Evolutionary conservation across 441 rosid genomes (phyloP).

Genomic region (Gossypium schwendimanii): DNA sequence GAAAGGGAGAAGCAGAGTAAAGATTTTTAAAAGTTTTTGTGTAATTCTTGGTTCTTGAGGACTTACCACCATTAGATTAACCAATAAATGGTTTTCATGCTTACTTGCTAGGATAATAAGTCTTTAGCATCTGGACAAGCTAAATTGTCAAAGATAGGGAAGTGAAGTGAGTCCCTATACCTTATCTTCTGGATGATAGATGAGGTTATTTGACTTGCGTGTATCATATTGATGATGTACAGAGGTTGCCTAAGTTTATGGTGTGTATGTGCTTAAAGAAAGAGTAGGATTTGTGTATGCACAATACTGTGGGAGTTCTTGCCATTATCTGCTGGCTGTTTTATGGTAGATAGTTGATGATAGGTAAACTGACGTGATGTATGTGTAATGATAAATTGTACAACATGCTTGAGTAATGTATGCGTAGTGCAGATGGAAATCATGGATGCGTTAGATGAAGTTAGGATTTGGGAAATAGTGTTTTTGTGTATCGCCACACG

Average conservation of each 20-base stretch:
- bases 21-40: too few species aligned
- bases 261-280: neutral
- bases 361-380: neutral
- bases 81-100: neutral
- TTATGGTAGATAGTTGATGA: neutral
- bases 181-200: neutral
- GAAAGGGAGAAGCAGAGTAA: neutral
- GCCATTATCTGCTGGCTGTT: neutral
- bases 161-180: neutral
- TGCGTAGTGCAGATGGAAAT: neutral
- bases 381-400: neutral
- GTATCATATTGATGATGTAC: neutral
- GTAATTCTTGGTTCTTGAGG: neutral
- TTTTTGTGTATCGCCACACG: neutral
- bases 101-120: neutral
- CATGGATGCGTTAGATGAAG: neutral
- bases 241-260: neutral
- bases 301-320: neutral
- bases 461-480: neutral
- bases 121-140: neutral
- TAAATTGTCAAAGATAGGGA: too few species aligned
- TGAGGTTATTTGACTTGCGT: neutral
- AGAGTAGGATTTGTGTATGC: neutral
- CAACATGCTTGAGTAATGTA: neutral
- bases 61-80: neutral